Base-by-base conservation (phyloP, 2,329 filamentous ascomycete genomes). In the Ascochyta fabae region DNA sequence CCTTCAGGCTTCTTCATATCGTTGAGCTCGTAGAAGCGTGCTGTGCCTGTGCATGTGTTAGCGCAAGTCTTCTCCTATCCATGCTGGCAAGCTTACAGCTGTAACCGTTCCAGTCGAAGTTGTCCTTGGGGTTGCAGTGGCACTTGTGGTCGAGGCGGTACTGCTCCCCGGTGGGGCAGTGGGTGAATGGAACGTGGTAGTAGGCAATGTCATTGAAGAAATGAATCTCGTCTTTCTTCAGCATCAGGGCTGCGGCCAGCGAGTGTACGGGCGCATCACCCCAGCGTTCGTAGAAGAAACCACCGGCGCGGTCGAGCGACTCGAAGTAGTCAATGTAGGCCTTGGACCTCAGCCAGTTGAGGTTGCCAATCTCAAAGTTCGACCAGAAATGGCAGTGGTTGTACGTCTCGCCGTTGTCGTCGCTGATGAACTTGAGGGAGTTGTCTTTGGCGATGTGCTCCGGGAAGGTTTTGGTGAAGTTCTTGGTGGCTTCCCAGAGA, bases 331-430 rank as follows among this genome's bases (percentile, higher is more conserved):
- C 94, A 40, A 88, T 79, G 79, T 99, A 99, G 22, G 90, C 84
- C 74, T 93, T 82, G 63, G 91, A 95, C 62, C 95, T 89, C 50
- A 99, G 86, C 92, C 95, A 99, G 70, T 96, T 86, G 35, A 99
- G 84, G 78, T 89, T 96, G 62, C 94, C 95, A 66, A 99, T 89
- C 77, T 99, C 95, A 67, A 99, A 99, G 82, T 99, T 99, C 72
- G 94, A 98, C 95, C 95, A 99, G 76, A 99, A 97, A 77, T 99
- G 95, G 81, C 95, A 99, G 75, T 93, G 87, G 81, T 98, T 99
- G 82, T 98, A 99, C 6, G 86, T 92, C 57, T 95, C 88, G 58
- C 96, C 95, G 48, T 86, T 88, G 67, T 99, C 93, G 67, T 97
- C 92, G 73, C 91, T 96, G 69, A 99, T 80, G 79, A 96, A 98